Conservation (phyloP, 345 rosid genomes). For the Gynandropsis gynandra region DNA sequence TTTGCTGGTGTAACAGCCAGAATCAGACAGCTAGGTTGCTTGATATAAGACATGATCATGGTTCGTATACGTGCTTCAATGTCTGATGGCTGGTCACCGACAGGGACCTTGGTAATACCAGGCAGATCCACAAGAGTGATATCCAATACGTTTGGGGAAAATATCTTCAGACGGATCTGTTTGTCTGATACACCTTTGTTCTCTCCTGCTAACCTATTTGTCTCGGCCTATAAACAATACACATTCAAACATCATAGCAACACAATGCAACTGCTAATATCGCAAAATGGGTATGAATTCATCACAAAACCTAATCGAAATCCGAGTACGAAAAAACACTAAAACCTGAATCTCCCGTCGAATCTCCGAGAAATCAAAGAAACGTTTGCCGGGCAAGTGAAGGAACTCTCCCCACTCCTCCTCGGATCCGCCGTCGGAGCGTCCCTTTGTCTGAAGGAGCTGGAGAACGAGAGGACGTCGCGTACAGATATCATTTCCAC, state of each 20-base stretch:
- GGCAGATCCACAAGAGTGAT: slow-evolving; percentile 95
- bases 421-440: neutral
- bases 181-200: slow-evolving; percentile 92
- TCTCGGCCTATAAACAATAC: slow-evolving; percentile 53
- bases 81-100: slow-evolving; percentile 92
- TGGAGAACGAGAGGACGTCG: slow-evolving; percentile 26
- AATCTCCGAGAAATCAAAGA: neutral
- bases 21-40: slow-evolving; percentile 75
- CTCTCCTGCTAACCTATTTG: slow-evolving; percentile 73
- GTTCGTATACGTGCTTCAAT: slow-evolving; percentile 94
- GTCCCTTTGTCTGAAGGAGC: neutral
- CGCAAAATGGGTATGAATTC: neutral
- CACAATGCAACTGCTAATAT: neutral
- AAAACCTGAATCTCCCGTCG: neutral
- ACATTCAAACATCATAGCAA: slow-evolving; percentile 1
- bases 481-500: slow-evolving; percentile 86
- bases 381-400: neutral
- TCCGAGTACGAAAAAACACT: neutral
- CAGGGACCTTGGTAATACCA: slow-evolving; percentile 93
- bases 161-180: slow-evolving; percentile 80
- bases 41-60: slow-evolving; percentile 92
- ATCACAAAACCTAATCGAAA: neutral
- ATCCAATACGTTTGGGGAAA: slow-evolving; percentile 89
- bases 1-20: slow-evolving; percentile 90
- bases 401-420: slow-evolving; percentile 1